A percentile compares a stretch with the other conserved stretches of the same genome.
Evolutionary conservation across 768 basidiomycete species (phyloP).

Genomic region (Trametes maxima): DNA sequence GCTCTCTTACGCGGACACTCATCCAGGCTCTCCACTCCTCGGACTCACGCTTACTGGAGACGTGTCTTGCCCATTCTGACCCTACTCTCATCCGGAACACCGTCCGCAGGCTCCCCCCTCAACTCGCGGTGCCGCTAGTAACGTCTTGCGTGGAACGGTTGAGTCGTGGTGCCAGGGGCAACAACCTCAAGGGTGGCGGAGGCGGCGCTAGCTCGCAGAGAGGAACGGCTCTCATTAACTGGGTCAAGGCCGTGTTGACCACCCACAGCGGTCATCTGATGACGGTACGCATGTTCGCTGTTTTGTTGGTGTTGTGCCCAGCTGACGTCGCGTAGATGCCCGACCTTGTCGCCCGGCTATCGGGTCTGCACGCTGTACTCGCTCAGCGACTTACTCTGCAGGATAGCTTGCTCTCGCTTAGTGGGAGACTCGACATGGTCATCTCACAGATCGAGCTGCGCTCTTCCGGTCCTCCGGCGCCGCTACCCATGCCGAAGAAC

Average conservation of each 20-base stretch:
- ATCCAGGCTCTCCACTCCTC: conserved; percentile 96
- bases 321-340: conserved; percentile 66
- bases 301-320: background rate
- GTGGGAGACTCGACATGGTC: conserved; percentile 91
- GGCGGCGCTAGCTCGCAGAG: conserved; percentile 81
- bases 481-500: conserved; percentile 42
- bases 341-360: conserved; percentile 84
- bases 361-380: conserved; percentile 81
- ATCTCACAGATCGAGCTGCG: conserved; percentile 92
- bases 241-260: conserved; percentile 81
- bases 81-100: conserved; percentile 83
- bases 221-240: conserved; percentile 67
- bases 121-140: conserved; percentile 83
- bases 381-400: conserved; percentile 80
- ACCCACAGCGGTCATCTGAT: conserved; percentile 91
- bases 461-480: conserved; percentile 66
- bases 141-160: conserved; percentile 88
- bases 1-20: conserved; percentile 89
- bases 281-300: conserved; percentile 64
- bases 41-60: conserved; percentile 84
- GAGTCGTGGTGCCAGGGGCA: conserved; percentile 70
- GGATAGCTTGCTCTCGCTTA: conserved; percentile 81
- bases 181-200: conserved; percentile 75
- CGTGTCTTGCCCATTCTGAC: conserved; percentile 84
- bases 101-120: conserved; percentile 81